These are phyloP conservation scores for Trifolium subterraneum DNA, from an alignment of 306 rosid genomes.

Conservation along the genomic window DNA sequence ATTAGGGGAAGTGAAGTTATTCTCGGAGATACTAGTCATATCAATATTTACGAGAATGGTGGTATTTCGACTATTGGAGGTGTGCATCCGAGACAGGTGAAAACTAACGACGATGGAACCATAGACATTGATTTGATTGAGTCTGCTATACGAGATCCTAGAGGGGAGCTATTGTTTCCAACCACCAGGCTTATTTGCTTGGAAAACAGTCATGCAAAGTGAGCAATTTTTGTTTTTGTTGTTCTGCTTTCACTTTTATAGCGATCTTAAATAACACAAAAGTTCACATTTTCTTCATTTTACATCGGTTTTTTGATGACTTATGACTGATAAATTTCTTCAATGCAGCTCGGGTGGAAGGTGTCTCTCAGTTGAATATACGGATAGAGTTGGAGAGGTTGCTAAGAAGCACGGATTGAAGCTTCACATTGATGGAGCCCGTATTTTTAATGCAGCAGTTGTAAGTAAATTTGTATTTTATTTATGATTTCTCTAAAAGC, in stretches of 20 bases:
- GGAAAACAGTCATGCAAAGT: slow-evolving; percentile 95
- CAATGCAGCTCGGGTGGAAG: slow-evolving; percentile 85
- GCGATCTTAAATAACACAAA: neutral
- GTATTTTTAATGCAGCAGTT: slow-evolving; percentile 84
- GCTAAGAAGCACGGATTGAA: slow-evolving; percentile 86
- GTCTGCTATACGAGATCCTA: slow-evolving; percentile 80
- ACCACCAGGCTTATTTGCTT: slow-evolving; percentile 90
- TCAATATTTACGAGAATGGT: slow-evolving; percentile 83
- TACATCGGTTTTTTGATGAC: neutral
- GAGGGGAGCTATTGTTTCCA: slow-evolving; percentile 66
- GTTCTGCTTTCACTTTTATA: slow-evolving; percentile 7
- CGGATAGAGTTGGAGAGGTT: slow-evolving; percentile 81
- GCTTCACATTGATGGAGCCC: slow-evolving; percentile 98
- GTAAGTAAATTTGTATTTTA: slow-evolving; percentile 53
- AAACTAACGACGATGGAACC: slow-evolving; percentile 82
- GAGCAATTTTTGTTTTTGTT: slow-evolving; percentile 37
- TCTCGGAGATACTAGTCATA: slow-evolving; percentile 82
- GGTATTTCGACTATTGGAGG: slow-evolving; percentile 93
- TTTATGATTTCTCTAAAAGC: slow-evolving; percentile 11
- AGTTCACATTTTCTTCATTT: neutral
- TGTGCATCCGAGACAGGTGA: slow-evolving; percentile 77
- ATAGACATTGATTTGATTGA: slow-evolving; percentile 77
- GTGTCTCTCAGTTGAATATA: slow-evolving; percentile 84
- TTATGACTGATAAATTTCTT: slow-evolving; percentile 18
- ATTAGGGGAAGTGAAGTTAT: slow-evolving; percentile 91